Evolutionary conservation across 257 asterid species (phyloP).

Genomic region (Nicotiana sylvestris): DNA sequence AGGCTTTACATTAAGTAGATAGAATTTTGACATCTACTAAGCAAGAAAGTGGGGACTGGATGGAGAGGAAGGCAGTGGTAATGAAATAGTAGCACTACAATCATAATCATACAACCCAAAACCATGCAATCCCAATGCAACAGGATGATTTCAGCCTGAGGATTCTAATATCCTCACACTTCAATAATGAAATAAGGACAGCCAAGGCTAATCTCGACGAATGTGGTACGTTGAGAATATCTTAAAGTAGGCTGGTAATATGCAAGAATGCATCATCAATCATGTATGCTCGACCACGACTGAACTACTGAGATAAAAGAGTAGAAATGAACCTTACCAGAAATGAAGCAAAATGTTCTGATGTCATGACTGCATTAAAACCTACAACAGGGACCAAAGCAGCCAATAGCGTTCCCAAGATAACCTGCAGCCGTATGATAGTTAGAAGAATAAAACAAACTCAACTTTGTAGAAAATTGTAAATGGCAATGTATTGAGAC

Average conservation of each 20-base stretch:
- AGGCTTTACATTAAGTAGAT: background rate
- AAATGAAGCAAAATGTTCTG: constrained; percentile 97
- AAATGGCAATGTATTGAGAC: background rate
- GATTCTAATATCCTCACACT: background rate
- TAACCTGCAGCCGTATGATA: constrained; percentile 48
- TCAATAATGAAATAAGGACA: background rate
- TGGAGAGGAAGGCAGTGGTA: background rate
- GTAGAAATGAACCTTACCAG: constrained; percentile 48
- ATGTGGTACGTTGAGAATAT: background rate
- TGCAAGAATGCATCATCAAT: background rate
- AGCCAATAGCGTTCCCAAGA: constrained; percentile 87
- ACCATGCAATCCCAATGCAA: background rate
- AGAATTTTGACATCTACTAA: background rate
- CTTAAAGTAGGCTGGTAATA: background rate
- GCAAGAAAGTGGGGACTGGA: background rate
- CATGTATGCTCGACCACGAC: background rate
- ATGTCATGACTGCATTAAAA: constrained; percentile 96
- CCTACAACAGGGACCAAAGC: constrained; percentile 98
- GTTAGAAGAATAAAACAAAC: background rate
- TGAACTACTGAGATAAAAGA: background rate
- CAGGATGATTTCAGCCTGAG: background rate
- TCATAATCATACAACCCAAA: background rate
- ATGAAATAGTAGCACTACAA: background rate
- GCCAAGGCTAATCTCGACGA: background rate
- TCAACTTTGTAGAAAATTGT: background rate